A percentile compares a stretch with the other conserved stretches of the same genome.
Conservation (phyloP, 768 basidiomycete species). For the Asterophora lycoperdoides region DNA sequence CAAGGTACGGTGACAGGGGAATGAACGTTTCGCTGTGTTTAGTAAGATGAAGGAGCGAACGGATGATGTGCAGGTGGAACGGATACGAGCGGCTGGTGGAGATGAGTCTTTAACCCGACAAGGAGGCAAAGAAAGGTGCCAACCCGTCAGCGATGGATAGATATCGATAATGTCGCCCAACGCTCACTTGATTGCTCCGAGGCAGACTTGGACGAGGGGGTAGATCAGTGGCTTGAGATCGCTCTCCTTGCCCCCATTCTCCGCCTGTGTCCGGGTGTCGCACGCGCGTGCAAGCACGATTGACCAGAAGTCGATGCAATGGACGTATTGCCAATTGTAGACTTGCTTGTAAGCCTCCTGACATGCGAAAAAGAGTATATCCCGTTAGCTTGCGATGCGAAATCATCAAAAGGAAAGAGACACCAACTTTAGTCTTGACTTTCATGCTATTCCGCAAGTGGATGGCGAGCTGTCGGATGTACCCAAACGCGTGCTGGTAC, state of each 20-base stretch:
- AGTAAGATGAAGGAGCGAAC: slow-evolving; percentile 82
- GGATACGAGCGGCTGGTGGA: slow-evolving; percentile 91
- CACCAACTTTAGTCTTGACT: slow-evolving; percentile 73
- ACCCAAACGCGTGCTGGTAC: slow-evolving; percentile 95
- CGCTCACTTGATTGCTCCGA: slow-evolving; percentile 88
- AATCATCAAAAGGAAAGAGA: neutral
- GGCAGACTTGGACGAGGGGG: slow-evolving; percentile 89
- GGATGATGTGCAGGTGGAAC: slow-evolving; percentile 88
- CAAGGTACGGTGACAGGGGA: slow-evolving; percentile 80
- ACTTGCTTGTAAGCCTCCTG: slow-evolving; percentile 92
- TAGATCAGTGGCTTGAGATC: slow-evolving; percentile 88
- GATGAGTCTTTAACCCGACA: slow-evolving; percentile 57
- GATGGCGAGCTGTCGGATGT: slow-evolving; percentile 92
- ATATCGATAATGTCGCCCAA: slow-evolving; percentile 7
- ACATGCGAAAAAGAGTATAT: slow-evolving; percentile 3
- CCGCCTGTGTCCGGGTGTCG: slow-evolving; percentile 49
- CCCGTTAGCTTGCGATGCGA: neutral
- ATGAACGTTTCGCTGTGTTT: slow-evolving; percentile 82
- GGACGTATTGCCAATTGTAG: slow-evolving; percentile 98
- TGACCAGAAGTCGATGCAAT: slow-evolving; percentile 95
- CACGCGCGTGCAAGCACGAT: slow-evolving; percentile 83
- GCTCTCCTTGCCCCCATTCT: slow-evolving; percentile 56
- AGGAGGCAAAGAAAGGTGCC: neutral
- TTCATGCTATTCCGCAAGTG: slow-evolving; percentile 91
- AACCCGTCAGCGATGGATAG: slow-evolving; percentile 12